These are phyloP conservation scores for Stentor roeselii DNA, from an alignment of 73 alveolate species.

Conservation along the genomic window DNA sequence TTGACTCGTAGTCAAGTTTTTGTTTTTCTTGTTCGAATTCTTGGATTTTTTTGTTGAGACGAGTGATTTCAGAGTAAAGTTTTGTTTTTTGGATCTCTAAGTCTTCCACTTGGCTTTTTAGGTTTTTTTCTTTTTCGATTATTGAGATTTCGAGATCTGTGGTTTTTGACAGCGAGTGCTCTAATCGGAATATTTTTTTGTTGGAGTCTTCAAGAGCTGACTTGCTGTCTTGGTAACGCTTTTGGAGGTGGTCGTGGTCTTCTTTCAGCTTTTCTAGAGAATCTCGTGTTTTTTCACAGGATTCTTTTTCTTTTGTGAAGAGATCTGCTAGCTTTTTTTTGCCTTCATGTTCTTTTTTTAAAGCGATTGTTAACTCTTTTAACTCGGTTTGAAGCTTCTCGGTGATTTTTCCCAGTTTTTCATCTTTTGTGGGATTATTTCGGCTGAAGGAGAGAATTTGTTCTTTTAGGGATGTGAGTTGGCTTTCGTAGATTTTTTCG, in stretches of 20 bases:
- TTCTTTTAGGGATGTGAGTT: neutral
- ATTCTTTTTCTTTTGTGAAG: neutral
- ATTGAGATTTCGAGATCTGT: neutral
- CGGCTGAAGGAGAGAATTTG: neutral
- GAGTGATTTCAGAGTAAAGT: constrained; percentile 1
- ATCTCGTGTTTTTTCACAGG: constrained; percentile 1
- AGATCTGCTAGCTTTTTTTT: neutral
- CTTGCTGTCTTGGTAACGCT: neutral
- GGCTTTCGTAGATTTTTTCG: neutral
- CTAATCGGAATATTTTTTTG: constrained; percentile 4
- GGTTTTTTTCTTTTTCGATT: neutral
- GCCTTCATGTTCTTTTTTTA: constrained; percentile 10
- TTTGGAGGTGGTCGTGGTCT: neutral
- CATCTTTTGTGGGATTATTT: neutral
- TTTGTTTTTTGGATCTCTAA: neutral
- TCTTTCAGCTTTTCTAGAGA: neutral
- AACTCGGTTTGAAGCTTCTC: neutral
- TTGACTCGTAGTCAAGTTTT: neutral
- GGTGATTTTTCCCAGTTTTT: neutral
- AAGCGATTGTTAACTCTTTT: neutral
- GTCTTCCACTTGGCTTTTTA: neutral
- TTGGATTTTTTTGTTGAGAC: constrained; percentile 18
- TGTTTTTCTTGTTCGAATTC: constrained; percentile 3
- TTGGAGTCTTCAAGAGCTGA: constrained; percentile 3
- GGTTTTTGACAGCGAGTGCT: neutral